These are phyloP conservation scores for Fusarium incarnatum DNA, from an alignment of 2,329 filamentous ascomycete genomes.

Conservation along the genomic window DNA sequence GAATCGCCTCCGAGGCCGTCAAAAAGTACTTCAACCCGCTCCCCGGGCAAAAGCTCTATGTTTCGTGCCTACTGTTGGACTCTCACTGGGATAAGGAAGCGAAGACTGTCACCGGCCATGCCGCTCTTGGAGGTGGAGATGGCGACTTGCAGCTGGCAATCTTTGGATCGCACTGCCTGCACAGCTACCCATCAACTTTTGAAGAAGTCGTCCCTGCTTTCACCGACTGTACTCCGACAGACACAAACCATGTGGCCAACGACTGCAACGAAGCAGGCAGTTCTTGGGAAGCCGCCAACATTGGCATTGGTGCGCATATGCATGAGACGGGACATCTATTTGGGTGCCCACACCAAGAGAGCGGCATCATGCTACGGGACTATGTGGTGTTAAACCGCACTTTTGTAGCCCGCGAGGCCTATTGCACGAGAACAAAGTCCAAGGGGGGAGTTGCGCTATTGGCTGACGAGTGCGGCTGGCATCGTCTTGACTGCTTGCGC, in stretches of 20 bases:
- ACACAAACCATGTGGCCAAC: conserved; percentile 83
- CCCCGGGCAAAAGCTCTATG: conserved; percentile 85
- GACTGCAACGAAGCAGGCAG: conserved; percentile 89
- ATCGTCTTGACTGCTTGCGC: conserved; percentile 86
- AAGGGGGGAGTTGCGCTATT: conserved; percentile 80
- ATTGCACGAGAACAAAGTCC: conserved; percentile 85
- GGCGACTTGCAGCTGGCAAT: conserved; percentile 85
- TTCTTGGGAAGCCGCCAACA: conserved; percentile 94
- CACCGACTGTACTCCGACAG: conserved; percentile 88
- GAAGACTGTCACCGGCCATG: conserved; percentile 81
- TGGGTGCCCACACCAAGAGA: conserved; percentile 89
- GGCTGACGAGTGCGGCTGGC: conserved; percentile 90
- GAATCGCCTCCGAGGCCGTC: conserved; percentile 81
- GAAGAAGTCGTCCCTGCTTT: conserved; percentile 93
- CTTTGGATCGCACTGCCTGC: conserved; percentile 91
- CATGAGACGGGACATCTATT: conserved; percentile 93
- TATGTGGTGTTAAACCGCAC: conserved; percentile 87
- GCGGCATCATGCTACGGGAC: conserved; percentile 91
- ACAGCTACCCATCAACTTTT: conserved; percentile 88
- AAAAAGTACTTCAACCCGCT: conserved; percentile 79
- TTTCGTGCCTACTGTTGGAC: conserved; percentile 88
- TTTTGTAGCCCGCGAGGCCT: conserved; percentile 84
- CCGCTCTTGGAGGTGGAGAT: conserved; percentile 79
- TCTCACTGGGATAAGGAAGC: conserved; percentile 83
- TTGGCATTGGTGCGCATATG: conserved; percentile 92